Percentiles rank a stretch among this genome's conserved stretches.
Evolutionary conservation across 257 asterid species (phyloP).

Genomic region (Haberlea rhodopensis): DNA sequence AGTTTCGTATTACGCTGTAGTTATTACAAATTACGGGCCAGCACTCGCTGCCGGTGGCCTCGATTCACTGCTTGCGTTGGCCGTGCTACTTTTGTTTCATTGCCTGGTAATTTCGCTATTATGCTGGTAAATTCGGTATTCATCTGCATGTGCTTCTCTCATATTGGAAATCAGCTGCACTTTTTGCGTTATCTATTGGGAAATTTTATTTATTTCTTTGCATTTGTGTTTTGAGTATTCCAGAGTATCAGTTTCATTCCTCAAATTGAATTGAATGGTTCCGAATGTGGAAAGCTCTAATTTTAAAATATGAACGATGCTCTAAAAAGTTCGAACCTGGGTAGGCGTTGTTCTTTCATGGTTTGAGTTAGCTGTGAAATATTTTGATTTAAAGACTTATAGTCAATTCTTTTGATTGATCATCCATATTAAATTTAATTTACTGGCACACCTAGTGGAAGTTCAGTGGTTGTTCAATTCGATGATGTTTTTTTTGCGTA

Average conservation of each 20-base stretch:
- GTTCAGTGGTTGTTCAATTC: neutral
- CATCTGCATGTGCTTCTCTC: neutral
- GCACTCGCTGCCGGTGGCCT: conserved; percentile 65
- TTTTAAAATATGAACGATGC: conserved; percentile 13
- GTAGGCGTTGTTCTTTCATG: neutral
- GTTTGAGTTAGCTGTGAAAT: conserved; percentile 19
- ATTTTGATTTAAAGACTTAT: conserved; percentile 9
- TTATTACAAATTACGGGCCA: conserved; percentile 81
- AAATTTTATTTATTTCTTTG: neutral
- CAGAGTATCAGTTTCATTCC: conserved; percentile 15
- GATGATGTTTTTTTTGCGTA: too few species aligned
- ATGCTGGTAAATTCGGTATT: neutral
- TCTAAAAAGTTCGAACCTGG: conserved; percentile 7
- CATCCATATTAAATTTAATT: neutral
- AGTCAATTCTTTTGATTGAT: conserved; percentile 10
- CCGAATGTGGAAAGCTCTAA: conserved; percentile 1
- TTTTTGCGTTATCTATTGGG: conserved; percentile 17
- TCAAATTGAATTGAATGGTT: conserved; percentile 8
- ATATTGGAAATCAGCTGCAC: conserved; percentile 14
- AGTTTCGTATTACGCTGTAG: conserved; percentile 89
- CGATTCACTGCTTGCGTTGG: conserved; percentile 58
- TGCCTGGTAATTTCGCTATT: conserved; percentile 56
- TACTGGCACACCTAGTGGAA: too few species aligned
- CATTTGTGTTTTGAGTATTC: conserved; percentile 5
- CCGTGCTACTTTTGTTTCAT: conserved; percentile 74